Evolutionary conservation across 176 grass and related monocot species (phyloP).

Genomic region (Areca catechu): DNA sequence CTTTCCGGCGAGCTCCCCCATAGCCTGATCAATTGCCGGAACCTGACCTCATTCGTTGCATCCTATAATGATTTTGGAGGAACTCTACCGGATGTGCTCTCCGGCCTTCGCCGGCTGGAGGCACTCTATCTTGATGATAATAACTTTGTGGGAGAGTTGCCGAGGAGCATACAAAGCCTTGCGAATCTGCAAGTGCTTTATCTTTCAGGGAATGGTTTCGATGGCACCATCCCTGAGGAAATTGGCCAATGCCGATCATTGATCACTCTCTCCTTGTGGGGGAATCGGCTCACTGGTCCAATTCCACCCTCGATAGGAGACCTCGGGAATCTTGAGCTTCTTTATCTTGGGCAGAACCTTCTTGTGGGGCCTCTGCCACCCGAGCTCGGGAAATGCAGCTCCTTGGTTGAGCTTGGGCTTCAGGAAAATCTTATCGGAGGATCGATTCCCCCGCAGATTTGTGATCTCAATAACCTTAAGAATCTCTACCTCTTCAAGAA

Average conservation of each 20-base stretch:
- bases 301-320: constrained; percentile 29
- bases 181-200: constrained; percentile 13
- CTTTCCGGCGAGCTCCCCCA: constrained; percentile 27
- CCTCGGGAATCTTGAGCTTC: constrained; percentile 22
- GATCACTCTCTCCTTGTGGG: constrained; percentile 18
- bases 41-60: constrained; percentile 25
- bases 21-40: constrained; percentile 47
- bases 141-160: constrained; percentile 31
- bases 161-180: constrained; percentile 28
- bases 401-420: constrained; percentile 34
- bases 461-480: constrained; percentile 13
- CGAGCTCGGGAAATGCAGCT: constrained; percentile 26
- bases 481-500: constrained; percentile 36
- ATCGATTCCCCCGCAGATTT: constrained; percentile 29
- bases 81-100: constrained; percentile 30
- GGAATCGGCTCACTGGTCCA: constrained; percentile 31
- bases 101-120: constrained; percentile 21
- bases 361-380: constrained; percentile 25
- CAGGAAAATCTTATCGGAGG: constrained; percentile 40
- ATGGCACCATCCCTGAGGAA: constrained; percentile 22
- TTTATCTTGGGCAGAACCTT: constrained; percentile 22
- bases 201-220: constrained; percentile 26
- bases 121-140: constrained; percentile 40
- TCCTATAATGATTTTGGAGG: constrained; percentile 35
- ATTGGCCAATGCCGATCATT: constrained; percentile 31